A percentile compares a stretch with the other conserved stretches of the same genome.
Conservation (phyloP, 192 early-diverging fungal species). For the Coemansia brasiliensis region DNA sequence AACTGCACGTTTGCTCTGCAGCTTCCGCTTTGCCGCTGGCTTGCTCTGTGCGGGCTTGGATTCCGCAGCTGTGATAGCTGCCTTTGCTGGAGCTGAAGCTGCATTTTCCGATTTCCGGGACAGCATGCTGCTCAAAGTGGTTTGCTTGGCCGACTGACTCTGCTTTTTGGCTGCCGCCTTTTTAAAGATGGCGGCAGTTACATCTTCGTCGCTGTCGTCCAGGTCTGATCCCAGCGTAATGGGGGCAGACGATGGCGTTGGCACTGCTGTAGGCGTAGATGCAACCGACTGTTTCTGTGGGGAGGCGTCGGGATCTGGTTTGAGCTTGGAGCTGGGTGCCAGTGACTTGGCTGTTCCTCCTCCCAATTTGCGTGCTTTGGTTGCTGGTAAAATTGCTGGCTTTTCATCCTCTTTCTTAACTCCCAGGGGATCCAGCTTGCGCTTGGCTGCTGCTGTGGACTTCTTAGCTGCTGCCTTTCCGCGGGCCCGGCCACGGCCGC, state of each 20-base stretch:
- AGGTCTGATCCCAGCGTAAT: conserved; percentile 47
- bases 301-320: no score
- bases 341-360: conserved; percentile 3
- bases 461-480: conserved; percentile 13
- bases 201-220: conserved; percentile 55
- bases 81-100: background rate
- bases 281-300: background rate
- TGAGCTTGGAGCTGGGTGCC: background rate
- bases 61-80: background rate
- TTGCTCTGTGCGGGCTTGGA: conserved; percentile 8
- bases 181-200: conserved; percentile 32
- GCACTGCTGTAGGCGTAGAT: conserved; percentile 3
- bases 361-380: conserved; percentile 5
- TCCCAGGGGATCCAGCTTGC: conserved; percentile 34
- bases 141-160: conserved; percentile 12
- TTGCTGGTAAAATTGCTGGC: conserved; percentile 9
- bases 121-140: conserved; percentile 32
- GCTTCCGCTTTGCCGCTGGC: conserved; percentile 12
- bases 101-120: conserved; percentile 5
- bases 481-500: conserved; percentile 32
- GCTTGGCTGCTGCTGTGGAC: conserved; percentile 30
- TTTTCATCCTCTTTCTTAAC: conserved; percentile 24
- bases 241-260: conserved; percentile 6
- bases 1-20: background rate
- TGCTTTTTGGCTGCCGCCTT: conserved; percentile 27